Conservation (phyloP, 805 yeast species). For the Cyberlindnera suaveolens region DNA sequence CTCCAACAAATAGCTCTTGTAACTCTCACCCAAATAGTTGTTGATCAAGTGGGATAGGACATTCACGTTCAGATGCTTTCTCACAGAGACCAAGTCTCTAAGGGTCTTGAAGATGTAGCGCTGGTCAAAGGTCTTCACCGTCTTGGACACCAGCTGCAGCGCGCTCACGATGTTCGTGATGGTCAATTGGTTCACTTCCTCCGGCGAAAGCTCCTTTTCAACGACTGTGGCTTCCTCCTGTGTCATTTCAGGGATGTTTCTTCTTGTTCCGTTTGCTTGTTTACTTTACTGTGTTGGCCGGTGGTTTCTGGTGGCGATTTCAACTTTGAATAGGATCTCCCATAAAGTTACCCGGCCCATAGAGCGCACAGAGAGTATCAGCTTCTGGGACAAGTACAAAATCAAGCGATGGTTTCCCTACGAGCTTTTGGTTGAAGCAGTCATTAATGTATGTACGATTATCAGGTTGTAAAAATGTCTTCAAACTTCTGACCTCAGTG, state of each 20-base stretch:
- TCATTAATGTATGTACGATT: too few species aligned
- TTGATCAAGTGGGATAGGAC: constrained; percentile 51
- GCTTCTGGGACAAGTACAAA: too few species aligned
- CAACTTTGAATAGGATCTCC: not conserved
- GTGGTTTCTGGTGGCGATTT: constrained; percentile 1
- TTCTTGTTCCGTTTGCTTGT: not conserved
- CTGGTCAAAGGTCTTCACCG: constrained; percentile 72
- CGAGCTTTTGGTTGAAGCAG: too few species aligned
- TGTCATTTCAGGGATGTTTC: not conserved
- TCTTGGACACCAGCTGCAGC: constrained; percentile 38
- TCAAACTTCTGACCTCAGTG: too few species aligned
- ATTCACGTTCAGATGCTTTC: constrained; percentile 53
- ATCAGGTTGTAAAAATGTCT: too few species aligned
- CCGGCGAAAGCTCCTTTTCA: constrained; percentile 23
- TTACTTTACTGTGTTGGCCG: not conserved
- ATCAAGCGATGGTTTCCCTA: too few species aligned
- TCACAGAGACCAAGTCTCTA: constrained; percentile 71
- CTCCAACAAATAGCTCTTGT: constrained; percentile 36
- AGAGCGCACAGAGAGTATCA: too few species aligned
- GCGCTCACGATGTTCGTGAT: constrained; percentile 28
- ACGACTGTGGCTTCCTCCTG: constrained; percentile 4
- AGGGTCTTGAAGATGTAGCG: constrained; percentile 81
- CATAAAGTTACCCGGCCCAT: too few species aligned
- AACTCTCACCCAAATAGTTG: constrained; percentile 46
- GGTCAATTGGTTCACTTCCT: constrained; percentile 26